Base-by-base conservation (phyloP, 2,329 filamentous ascomycete genomes). In the Epichloe uncinata region DNA sequence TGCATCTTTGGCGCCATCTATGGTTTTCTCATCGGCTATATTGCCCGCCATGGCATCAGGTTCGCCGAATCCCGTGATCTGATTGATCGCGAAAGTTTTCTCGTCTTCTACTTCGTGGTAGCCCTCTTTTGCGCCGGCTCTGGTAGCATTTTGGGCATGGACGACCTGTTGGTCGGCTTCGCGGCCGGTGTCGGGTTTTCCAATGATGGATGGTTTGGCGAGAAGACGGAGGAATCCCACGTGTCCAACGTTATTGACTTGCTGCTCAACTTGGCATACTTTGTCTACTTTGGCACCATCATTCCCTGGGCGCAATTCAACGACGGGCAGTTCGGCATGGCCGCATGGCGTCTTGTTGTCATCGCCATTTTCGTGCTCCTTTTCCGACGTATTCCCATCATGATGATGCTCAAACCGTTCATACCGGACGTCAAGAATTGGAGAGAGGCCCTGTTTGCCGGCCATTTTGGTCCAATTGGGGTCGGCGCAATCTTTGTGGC, bases 231-330 rank as follows among this genome's bases (percentile, higher is more conserved):
- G 64, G 93, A 98, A 67, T 91, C 93, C 0, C 93, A 97, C 65
- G 93, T 98, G 9, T 97, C 91, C 66, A 97, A 98, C 79, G 93
- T 98, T 64, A 98, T 98, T 62, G 93, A 98, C 73, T 69, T 98
- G 65, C 73, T 98, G 53, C 82, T 98, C 71, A 98, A 98, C 68
- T 78, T 98, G 81, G 79, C 91, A 3, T 98, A 97, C 68, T 98
- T 98, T 66, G 93, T 98, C 58, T 98, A 93, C 65, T 85, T 98
- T 56, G 93, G 93, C 48, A 88, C 93, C 49, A 96, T 98, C 65
- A 93, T 98, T 54, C 93, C 93, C 1, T 98, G 93, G 93, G 80
- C 85, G 59, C 82, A 88, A 64, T 98, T 82, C 75, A 95, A 97
- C 70, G 74, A 82, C 52, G 73, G 77, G 1, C 72, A 73, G 0